Evolutionary conservation across 139 green algal species (phyloP).

Genomic region (Zygnema circumcarinatum): DNA sequence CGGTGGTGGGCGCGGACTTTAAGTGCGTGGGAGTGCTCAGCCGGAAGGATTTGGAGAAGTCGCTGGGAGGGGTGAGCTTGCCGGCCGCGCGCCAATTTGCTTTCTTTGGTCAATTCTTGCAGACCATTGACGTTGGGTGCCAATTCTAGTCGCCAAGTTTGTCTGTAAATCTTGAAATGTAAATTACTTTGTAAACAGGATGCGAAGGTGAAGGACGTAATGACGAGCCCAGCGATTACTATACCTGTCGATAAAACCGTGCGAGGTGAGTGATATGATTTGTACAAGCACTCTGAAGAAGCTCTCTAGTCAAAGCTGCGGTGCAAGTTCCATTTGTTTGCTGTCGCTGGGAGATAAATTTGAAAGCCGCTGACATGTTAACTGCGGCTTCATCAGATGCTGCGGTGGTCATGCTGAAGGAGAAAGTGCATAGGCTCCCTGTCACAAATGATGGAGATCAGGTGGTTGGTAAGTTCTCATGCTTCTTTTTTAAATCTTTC

Average conservation of each 20-base stretch:
- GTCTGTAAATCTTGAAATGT: not conserved
- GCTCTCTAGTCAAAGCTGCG: no score
- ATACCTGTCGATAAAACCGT: constrained; percentile 41
- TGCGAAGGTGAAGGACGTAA: constrained; percentile 34
- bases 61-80: not conserved
- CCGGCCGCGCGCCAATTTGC: not conserved
- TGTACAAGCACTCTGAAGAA: no score
- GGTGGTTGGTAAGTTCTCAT: constrained; percentile 48
- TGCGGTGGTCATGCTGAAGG: constrained; percentile 56
- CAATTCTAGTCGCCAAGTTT: no score
- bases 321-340: constrained; percentile 27
- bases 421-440: constrained; percentile 48
- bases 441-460: constrained; percentile 26
- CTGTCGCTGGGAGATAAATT: no score
- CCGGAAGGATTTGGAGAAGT: constrained; percentile 37
- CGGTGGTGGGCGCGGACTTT: constrained; percentile 38
- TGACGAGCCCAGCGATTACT: constrained; percentile 52
- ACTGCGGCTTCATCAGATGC: no score
- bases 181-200: not conserved
- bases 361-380: no score
- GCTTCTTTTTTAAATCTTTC: constrained; percentile 29
- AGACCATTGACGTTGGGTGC: not conserved
- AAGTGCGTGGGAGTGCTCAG: constrained; percentile 43
- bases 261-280: no score
- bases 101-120: not conserved